These are phyloP conservation scores for Oryza longistaminata DNA, from an alignment of 176 grass and related monocot species.

Conservation along the genomic window DNA sequence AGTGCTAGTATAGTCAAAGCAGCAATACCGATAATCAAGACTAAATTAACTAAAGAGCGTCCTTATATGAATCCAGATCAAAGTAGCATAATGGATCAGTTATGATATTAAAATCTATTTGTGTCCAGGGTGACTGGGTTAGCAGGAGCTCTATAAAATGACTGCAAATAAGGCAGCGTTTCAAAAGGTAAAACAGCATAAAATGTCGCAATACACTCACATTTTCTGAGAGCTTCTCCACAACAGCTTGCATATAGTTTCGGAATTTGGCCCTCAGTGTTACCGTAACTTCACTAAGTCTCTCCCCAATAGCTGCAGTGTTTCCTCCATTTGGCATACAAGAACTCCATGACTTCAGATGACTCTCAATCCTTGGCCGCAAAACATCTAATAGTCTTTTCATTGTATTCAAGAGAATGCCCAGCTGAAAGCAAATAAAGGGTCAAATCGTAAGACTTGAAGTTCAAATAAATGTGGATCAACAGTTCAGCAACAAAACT, in stretches of 20 bases:
- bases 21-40: slow-evolving; percentile 4
- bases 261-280: slow-evolving; percentile 92
- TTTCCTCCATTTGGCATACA: slow-evolving; percentile 82
- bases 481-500: slow-evolving; percentile 33
- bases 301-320: slow-evolving; percentile 64
- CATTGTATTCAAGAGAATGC: slow-evolving; percentile 96
- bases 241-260: slow-evolving; percentile 93
- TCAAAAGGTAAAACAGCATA: background rate
- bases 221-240: slow-evolving; percentile 93
- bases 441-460: slow-evolving; percentile 28
- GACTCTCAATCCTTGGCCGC: slow-evolving; percentile 75
- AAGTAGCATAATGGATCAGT: background rate
- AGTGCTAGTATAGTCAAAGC: background rate
- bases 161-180: background rate
- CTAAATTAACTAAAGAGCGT: slow-evolving; percentile 3
- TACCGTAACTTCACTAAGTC: slow-evolving; percentile 83
- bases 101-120: background rate
- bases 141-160: background rate
- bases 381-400: slow-evolving; percentile 90
- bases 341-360: slow-evolving; percentile 93
- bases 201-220: slow-evolving; percentile 47
- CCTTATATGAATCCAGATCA: background rate
- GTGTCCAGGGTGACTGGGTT: slow-evolving; percentile 6
- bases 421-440: slow-evolving; percentile 59
- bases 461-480: slow-evolving; percentile 11